phyloP scores from a whole-genome alignment of 2,329 filamentous ascomycete species.

The Colletotrichum orchidophilum region DNA sequence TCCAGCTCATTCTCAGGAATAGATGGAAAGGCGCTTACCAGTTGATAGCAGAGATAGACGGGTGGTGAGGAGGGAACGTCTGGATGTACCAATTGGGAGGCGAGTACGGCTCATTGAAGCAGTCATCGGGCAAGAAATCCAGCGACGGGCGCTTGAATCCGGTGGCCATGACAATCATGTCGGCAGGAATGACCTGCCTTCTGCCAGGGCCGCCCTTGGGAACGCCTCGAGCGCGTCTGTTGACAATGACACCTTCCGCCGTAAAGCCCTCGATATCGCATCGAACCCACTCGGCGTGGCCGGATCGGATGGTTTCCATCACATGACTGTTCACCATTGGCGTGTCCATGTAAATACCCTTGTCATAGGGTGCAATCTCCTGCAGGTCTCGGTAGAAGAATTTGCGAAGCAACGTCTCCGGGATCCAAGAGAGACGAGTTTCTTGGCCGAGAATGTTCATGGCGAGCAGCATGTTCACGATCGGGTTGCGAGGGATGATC shows the following conservation, averaged over 20 bases:
- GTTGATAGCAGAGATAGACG: constrained; percentile 82
- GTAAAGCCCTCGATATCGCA: constrained; percentile 79
- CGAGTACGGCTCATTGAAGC: constrained; percentile 76
- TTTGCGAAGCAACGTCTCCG: constrained; percentile 77
- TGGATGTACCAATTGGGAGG: constrained; percentile 92
- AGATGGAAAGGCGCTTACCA: constrained; percentile 41
- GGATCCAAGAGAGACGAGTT: constrained; percentile 79
- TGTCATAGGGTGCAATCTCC: constrained; percentile 74
- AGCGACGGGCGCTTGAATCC: constrained; percentile 81
- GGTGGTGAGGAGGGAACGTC: constrained; percentile 80
- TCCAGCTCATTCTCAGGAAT: no score
- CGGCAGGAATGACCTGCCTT: constrained; percentile 72
- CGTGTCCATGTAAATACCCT: constrained; percentile 83
- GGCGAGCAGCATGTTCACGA: constrained; percentile 78
- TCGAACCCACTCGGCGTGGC: constrained; percentile 80
- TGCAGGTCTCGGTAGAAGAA: constrained; percentile 86
- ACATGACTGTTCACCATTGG: constrained; percentile 90
- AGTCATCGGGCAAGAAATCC: constrained; percentile 76
- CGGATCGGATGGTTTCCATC: constrained; percentile 77
- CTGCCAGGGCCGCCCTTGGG: constrained; percentile 79
- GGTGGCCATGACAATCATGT: constrained; percentile 85
- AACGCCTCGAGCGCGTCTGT: constrained; percentile 75
- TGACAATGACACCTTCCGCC: constrained; percentile 73
- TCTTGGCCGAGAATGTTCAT: constrained; percentile 84
- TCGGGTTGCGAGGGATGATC: constrained; percentile 84